Evolutionary conservation across 83 land plant species (phyloP).

Genomic region (Thuja plicata): DNA sequence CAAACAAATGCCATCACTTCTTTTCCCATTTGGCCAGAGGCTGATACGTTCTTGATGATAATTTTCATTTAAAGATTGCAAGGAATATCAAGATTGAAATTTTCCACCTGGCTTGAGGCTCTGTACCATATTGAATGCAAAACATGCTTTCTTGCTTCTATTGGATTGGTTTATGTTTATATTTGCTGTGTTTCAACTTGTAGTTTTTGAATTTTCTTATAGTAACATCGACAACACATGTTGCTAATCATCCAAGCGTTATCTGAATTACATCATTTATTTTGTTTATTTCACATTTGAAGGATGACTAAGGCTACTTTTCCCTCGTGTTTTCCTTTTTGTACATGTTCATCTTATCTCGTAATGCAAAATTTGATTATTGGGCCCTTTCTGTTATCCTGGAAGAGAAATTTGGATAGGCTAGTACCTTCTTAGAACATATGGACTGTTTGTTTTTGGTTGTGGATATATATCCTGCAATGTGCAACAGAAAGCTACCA

Average conservation of each 20-base stretch:
- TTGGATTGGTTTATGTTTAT: background rate
- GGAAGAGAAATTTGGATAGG: background rate
- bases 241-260: background rate
- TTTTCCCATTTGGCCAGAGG: background rate
- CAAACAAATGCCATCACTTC: background rate
- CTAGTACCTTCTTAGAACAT: background rate
- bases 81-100: background rate
- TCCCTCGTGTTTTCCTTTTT: background rate
- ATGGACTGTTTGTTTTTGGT: background rate
- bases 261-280: background rate
- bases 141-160: background rate
- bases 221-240: background rate
- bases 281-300: background rate
- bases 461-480: background rate
- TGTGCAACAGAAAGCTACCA: background rate
- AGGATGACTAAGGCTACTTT: background rate
- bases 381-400: background rate
- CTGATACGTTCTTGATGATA: background rate
- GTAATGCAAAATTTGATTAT: background rate
- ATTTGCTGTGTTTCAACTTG: too few species aligned
- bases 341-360: background rate
- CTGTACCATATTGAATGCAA: background rate
- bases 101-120: background rate
- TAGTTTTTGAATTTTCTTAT: background rate
- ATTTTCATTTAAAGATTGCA: too few species aligned